These are phyloP conservation scores for Xanthoconium purpureum DNA, from an alignment of 768 basidiomycete species.

Conservation along the genomic window DNA sequence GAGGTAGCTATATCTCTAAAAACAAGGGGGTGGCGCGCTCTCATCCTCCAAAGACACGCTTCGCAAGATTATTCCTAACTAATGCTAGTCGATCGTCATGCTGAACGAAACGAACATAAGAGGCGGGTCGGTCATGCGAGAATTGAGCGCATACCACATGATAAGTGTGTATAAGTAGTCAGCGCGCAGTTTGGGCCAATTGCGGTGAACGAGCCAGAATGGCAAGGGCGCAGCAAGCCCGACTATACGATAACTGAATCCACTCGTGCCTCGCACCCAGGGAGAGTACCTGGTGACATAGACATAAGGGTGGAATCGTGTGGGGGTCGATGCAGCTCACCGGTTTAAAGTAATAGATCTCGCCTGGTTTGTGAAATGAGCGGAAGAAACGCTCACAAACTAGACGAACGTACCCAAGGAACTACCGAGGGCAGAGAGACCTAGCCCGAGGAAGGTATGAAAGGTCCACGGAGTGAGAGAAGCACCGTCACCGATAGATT, in stretches of 20 bases:
- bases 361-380: slow-evolving; percentile 32
- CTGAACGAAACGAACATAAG: slow-evolving; percentile 8
- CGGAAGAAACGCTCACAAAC: neutral
- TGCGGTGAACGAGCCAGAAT: slow-evolving; percentile 39
- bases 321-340: slow-evolving; percentile 22
- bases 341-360: slow-evolving; percentile 63
- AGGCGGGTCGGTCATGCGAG: neutral
- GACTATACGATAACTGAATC: slow-evolving; percentile 37
- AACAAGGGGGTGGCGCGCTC: slow-evolving; percentile 30
- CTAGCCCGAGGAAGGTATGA: slow-evolving; percentile 50
- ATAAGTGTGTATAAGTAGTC: slow-evolving; percentile 32
- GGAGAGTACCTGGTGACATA: slow-evolving; percentile 35
- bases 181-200: slow-evolving; percentile 32
- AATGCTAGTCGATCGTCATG: slow-evolving; percentile 15
- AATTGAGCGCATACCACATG: slow-evolving; percentile 19
- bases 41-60: slow-evolving; percentile 31
- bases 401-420: slow-evolving; percentile 39
- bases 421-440: slow-evolving; percentile 49
- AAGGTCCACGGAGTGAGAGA: slow-evolving; percentile 17
- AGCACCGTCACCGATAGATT: neutral
- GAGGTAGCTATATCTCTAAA: neutral
- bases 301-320: slow-evolving; percentile 3
- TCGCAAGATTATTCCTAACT: slow-evolving; percentile 29
- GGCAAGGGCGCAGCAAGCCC: slow-evolving; percentile 38
- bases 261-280: slow-evolving; percentile 34